These are phyloP conservation scores for Neohortaea acidophila DNA, from an alignment of 495 filamentous ascomycete species.

Conservation along the genomic window DNA sequence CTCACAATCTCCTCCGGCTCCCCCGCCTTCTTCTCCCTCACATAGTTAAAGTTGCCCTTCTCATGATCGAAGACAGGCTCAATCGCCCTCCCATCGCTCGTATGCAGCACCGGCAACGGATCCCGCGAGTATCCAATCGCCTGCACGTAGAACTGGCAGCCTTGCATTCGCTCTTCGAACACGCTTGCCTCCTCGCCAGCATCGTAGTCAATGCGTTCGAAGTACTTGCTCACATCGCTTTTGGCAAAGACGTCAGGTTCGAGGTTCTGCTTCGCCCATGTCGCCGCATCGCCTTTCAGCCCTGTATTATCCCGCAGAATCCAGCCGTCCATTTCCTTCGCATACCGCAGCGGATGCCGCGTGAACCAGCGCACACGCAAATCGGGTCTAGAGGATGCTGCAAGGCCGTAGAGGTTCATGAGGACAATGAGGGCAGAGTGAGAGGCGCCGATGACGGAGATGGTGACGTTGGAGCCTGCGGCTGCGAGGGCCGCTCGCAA, in stretches of 20 bases:
- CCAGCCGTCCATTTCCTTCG: constrained; percentile 46
- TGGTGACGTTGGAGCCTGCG: constrained; percentile 24
- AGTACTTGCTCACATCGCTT: constrained; percentile 35
- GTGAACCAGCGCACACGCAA: constrained; percentile 48
- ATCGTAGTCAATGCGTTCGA: constrained; percentile 36
- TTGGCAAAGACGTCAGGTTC: constrained; percentile 34
- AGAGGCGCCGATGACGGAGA: constrained; percentile 45
- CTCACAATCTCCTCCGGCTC: constrained; percentile 20
- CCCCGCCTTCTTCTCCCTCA: constrained; percentile 1
- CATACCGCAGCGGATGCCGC: constrained; percentile 43
- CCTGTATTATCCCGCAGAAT: constrained; percentile 49
- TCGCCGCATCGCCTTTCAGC: constrained; percentile 42
- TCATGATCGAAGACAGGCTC: constrained; percentile 34
- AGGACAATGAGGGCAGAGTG: constrained; percentile 48
- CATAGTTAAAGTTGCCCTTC: constrained; percentile 33
- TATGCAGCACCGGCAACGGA: constrained; percentile 31
- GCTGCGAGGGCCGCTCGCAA: constrained; percentile 32
- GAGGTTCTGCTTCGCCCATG: constrained; percentile 42
- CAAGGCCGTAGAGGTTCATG: constrained; percentile 41
- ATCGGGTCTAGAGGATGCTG: constrained; percentile 32
- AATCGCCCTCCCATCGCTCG: constrained; percentile 18
- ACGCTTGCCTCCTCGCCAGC: constrained; percentile 31
- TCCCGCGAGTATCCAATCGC: constrained; percentile 41
- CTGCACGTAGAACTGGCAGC: constrained; percentile 37
- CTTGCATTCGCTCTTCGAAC: constrained; percentile 32